Evolutionary conservation across 257 asterid species (phyloP).

Genomic region (Ophiorrhiza pumila): DNA sequence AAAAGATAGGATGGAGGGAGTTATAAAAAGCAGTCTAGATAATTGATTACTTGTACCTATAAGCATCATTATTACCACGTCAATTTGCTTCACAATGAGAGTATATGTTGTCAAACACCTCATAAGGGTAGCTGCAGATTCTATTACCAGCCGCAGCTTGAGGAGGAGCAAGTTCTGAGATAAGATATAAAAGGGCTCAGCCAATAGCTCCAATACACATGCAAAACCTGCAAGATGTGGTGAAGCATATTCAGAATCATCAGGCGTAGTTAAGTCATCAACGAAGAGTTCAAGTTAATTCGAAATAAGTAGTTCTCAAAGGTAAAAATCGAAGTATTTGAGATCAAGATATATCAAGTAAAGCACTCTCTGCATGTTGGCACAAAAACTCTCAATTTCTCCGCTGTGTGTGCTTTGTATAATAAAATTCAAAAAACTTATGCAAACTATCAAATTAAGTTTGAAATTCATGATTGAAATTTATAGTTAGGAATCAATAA

Average conservation of each 20-base stretch:
- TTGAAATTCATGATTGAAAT: background rate
- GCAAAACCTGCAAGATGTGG: conserved; percentile 64
- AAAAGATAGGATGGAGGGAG: too few relatives aligned
- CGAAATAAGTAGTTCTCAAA: background rate
- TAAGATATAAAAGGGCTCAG: conserved; percentile 90
- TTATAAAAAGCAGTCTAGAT: background rate
- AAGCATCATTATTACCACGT: conserved; percentile 43
- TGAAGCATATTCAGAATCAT: background rate
- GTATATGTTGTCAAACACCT: conserved; percentile 73
- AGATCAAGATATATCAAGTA: background rate
- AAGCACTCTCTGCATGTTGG: background rate
- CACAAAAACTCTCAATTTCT: background rate
- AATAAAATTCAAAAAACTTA: background rate
- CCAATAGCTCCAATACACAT: conserved; percentile 85
- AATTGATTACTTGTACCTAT: background rate
- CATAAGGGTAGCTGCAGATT: conserved; percentile 70
- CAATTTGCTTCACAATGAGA: conserved; percentile 63
- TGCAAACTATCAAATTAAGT: background rate
- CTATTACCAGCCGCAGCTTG: conserved; percentile 75
- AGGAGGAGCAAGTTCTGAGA: conserved; percentile 85
- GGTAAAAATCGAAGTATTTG: background rate
- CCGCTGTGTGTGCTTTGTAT: background rate
- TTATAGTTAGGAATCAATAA: background rate
- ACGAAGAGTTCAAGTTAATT: conserved; percentile 2
- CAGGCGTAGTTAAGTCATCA: background rate